These are phyloP conservation scores for Epichloe uncinata DNA, from an alignment of 2,329 filamentous ascomycete species.

Conservation along the genomic window DNA sequence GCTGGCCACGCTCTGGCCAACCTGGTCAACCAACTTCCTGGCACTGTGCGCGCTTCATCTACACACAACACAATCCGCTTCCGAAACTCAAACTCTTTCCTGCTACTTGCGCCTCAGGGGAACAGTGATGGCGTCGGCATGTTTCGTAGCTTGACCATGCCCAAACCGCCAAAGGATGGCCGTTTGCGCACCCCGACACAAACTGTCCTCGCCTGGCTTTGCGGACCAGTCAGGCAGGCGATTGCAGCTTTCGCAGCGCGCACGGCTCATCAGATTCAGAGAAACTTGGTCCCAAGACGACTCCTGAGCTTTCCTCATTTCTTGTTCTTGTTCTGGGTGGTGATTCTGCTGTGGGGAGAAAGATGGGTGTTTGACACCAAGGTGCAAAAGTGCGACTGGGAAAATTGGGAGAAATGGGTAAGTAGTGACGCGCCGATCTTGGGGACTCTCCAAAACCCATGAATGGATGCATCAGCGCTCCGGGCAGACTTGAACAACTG, in stretches of 20 bases:
- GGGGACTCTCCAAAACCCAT: no score
- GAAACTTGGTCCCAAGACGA: constrained; percentile 36
- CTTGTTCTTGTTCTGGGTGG: constrained; percentile 60
- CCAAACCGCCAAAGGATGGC: constrained; percentile 3
- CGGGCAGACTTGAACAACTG: background rate
- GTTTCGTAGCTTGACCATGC: constrained; percentile 8
- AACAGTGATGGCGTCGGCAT: constrained; percentile 19
- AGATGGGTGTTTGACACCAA: constrained; percentile 59
- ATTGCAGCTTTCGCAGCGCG: constrained; percentile 18
- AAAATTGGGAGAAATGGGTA: constrained; percentile 88
- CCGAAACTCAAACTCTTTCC: background rate
- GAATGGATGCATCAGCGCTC: no score
- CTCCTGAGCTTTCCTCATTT: constrained; percentile 51
- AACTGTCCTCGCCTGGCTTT: constrained; percentile 20
- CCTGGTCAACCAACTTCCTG: no score
- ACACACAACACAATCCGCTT: background rate
- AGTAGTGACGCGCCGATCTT: constrained; percentile 20
- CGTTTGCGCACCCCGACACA: constrained; percentile 1
- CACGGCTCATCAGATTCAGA: constrained; percentile 14
- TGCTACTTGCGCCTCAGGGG: background rate
- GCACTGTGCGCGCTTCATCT: background rate
- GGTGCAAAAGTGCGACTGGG: constrained; percentile 66
- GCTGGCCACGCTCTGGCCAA: no score
- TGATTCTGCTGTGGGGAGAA: constrained; percentile 76
- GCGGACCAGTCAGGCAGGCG: constrained; percentile 26